phyloP scores from a whole-genome alignment of 805 yeast species.

The Wilhelminamyces savonicus region DNA sequence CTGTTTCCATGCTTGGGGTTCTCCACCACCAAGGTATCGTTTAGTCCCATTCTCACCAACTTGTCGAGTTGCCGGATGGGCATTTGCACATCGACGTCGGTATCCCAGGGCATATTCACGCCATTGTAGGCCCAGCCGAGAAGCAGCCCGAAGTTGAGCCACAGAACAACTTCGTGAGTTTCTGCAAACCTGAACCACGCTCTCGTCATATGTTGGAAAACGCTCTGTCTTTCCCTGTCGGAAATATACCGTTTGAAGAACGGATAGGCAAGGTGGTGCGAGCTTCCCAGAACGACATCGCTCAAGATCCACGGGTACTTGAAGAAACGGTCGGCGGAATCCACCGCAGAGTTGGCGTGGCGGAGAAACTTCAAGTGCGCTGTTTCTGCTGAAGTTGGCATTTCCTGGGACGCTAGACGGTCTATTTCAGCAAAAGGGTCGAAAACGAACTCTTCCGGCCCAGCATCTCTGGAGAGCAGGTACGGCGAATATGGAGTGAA shows the following conservation, averaged over 20 bases:
- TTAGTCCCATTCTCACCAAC: conserved; percentile 12
- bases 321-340: conserved; percentile 24
- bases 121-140: conserved; percentile 20
- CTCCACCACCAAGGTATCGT: conserved; percentile 15
- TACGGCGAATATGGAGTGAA: background rate
- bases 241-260: conserved; percentile 30
- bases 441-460: conserved; percentile 22
- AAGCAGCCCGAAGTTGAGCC: conserved; percentile 17
- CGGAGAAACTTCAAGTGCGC: conserved; percentile 23
- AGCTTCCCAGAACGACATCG: conserved; percentile 28
- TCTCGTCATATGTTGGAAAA: conserved; percentile 29
- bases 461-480: no score
- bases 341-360: conserved; percentile 14
- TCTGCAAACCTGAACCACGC: conserved; percentile 10
- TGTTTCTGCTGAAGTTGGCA: conserved; percentile 8
- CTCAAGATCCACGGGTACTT: conserved; percentile 35
- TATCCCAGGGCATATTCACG: conserved; percentile 18
- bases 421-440: conserved; percentile 22
- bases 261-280: conserved; percentile 28
- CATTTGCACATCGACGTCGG: conserved; percentile 19
- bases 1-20: conserved; percentile 11
- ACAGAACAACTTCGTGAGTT: conserved; percentile 8
- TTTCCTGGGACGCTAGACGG: conserved; percentile 12
- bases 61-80: conserved; percentile 14
- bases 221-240: conserved; percentile 30